Percentiles rank a stretch among this genome's conserved stretches.
Conservation (phyloP, 2,329 filamentous ascomycete species). For the Monosporascus sp. region DNA sequence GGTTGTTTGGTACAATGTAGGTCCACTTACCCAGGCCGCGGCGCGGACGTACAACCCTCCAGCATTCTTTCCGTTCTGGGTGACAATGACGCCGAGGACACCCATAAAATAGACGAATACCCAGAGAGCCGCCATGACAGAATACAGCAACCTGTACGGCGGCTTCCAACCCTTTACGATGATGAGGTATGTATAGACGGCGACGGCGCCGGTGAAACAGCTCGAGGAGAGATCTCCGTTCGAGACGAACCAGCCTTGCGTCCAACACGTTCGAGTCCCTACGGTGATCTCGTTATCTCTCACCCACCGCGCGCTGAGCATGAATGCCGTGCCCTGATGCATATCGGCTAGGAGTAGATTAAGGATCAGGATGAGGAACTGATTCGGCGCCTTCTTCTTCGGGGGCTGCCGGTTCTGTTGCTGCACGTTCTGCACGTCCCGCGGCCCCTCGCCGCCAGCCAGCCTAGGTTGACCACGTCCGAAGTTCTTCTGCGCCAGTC, state of each 20-base stretch:
- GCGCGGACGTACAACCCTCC: conserved; percentile 58
- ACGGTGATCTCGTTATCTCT: conserved; percentile 47
- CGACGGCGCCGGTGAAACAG: conserved; percentile 62
- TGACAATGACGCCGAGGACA: conserved; percentile 41
- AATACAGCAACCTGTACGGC: conserved; percentile 44
- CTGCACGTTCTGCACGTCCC: not conserved
- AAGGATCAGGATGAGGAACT: conserved; percentile 64
- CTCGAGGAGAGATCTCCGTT: conserved; percentile 61
- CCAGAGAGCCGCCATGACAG: conserved; percentile 47
- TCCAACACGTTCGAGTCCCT: conserved; percentile 48
- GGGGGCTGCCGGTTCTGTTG: not conserved
- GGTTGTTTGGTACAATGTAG: not conserved
- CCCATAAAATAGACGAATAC: conserved; percentile 53
- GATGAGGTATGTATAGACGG: conserved; percentile 59
- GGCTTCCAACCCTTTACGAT: conserved; percentile 52
- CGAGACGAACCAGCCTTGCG: conserved; percentile 64
- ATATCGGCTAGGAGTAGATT: conserved; percentile 65
- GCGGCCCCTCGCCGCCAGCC: conserved; percentile 5
- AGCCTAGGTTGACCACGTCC: conserved; percentile 8
- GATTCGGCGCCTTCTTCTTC: conserved; percentile 44
- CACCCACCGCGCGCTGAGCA: conserved; percentile 58
- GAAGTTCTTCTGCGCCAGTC: conserved; percentile 13
- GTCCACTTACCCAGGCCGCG: conserved; percentile 50
- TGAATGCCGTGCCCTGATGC: conserved; percentile 58
- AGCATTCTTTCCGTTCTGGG: conserved; percentile 32